A percentile compares a stretch with the other conserved stretches of the same genome.
phyloP scores from a whole-genome alignment of 2,329 filamentous ascomycete species.

The Chalara sp. region DNA sequence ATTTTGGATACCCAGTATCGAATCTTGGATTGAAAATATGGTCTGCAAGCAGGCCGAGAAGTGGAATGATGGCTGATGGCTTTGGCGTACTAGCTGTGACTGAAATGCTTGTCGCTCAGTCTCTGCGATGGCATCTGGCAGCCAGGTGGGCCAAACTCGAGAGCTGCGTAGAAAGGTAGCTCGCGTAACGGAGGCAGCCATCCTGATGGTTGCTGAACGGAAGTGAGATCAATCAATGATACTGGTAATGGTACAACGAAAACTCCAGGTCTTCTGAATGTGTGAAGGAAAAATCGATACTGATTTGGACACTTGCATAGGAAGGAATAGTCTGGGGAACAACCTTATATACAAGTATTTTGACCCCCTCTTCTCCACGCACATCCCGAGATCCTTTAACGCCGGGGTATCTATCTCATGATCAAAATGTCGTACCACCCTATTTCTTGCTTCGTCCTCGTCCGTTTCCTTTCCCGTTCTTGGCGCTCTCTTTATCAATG shows the following conservation, averaged over 20 bases:
- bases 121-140: not conserved
- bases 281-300: not conserved
- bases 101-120: not conserved
- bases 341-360: not conserved
- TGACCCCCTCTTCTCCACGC: not conserved
- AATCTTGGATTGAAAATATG: not conserved
- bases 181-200: not conserved
- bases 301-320: not conserved
- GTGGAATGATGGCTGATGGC: not conserved
- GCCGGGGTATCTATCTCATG: too few relatives aligned
- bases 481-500: slow-evolving; percentile 52
- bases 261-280: not conserved
- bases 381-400: not conserved
- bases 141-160: not conserved
- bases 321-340: not conserved
- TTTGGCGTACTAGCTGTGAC: not conserved
- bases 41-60: not conserved
- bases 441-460: slow-evolving; percentile 4
- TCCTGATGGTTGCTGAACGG: not conserved
- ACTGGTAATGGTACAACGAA: not conserved
- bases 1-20: not conserved
- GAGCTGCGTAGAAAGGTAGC: not conserved
- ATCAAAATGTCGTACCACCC: not conserved
- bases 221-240: not conserved
- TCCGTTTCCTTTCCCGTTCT: slow-evolving; percentile 4